Base-by-base conservation (phyloP, 305 asterid genomes). In the Lippia alba region DNA sequence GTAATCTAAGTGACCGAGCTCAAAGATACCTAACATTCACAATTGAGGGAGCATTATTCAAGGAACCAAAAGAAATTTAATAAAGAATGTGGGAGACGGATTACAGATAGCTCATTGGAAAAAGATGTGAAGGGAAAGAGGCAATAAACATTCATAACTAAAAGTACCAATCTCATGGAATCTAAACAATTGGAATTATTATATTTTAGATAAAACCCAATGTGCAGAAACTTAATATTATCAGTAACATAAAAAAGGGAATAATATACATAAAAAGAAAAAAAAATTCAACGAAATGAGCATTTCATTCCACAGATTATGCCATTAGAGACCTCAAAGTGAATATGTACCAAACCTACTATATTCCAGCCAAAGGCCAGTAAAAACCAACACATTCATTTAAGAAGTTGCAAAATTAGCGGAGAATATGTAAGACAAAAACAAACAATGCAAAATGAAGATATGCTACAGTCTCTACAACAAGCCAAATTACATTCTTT, bases 1-100 rank as follows among this genome's bases (percentile, higher is more conserved):
- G 83, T 45, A 58, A 91, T 91, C 48, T 97, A 94, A 32, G 98
- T 94, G 70, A 94, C 98, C 51, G 97, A 81, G 66, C 78, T 73
- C 79, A 85, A 76, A 73, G 97, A 71, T 55, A 91, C 85, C 99
- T 91, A 80, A 76, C 19, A 69, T 9, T 9, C 48, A 69, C 61
- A 53, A 61, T 57, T 30, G 16, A 74, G 64, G 32, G 62, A 62
- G 64, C 48, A 70, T 58, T 58, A 78, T 65, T 74, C 53, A 62
- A 76, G 51, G 60, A 53, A 46, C 54, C 65, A 61, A 70, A 67
- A 58, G 30, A 70, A 36, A 68, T 36, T 51, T 30, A 24, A 54
- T 41, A 18, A 34, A 61, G 46, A 56, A 40, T 44, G 56, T 55
- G 50, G 49, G n/a, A 61, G 58, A 49, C 6, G 41, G 65, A 53